Conservation (phyloP, 352 stramenopile species). For the Pythium plurisporium region DNA sequence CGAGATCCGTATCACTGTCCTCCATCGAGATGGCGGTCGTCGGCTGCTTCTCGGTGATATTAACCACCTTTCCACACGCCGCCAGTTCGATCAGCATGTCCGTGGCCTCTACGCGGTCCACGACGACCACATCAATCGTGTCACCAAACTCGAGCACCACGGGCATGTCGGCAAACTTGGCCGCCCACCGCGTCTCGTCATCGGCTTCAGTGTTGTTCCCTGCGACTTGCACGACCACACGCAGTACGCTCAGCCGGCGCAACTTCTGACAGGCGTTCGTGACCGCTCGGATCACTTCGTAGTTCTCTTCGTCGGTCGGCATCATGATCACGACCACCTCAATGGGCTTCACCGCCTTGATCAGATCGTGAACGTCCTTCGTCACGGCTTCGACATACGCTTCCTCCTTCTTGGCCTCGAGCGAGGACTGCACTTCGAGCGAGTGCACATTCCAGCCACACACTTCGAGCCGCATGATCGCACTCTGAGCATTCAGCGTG, state of each 20-base stretch:
- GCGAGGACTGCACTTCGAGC: slow-evolving; percentile 33
- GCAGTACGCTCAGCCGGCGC: slow-evolving; percentile 40
- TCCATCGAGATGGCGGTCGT: slow-evolving; percentile 39
- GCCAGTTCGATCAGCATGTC: slow-evolving; percentile 69
- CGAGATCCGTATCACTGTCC: slow-evolving; percentile 28
- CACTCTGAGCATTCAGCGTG: slow-evolving; percentile 28
- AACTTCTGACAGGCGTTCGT: slow-evolving; percentile 44
- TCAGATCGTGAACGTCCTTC: slow-evolving; percentile 26
- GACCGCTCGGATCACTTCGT: slow-evolving; percentile 45
- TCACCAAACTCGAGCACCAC: slow-evolving; percentile 48
- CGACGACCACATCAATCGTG: slow-evolving; percentile 59
- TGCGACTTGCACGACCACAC: slow-evolving; percentile 53
- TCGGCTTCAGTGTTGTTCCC: slow-evolving; percentile 17
- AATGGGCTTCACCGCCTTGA: slow-evolving; percentile 35
- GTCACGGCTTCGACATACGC: slow-evolving; percentile 22
- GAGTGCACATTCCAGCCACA: slow-evolving; percentile 58
- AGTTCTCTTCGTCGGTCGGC: slow-evolving; percentile 50
- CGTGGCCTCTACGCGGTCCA: slow-evolving; percentile 53
- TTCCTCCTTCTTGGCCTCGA: slow-evolving; percentile 23
- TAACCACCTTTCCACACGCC: slow-evolving; percentile 59
- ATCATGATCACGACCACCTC: slow-evolving; percentile 64
- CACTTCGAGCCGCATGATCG: slow-evolving; percentile 45
- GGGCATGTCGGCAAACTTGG: slow-evolving; percentile 52
- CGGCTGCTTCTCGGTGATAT: slow-evolving; percentile 37
- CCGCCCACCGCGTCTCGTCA: slow-evolving; percentile 27